Evolutionary conservation across 208 protist species (phyloP).

Genomic region (Herpetomonas tarakana): DNA sequence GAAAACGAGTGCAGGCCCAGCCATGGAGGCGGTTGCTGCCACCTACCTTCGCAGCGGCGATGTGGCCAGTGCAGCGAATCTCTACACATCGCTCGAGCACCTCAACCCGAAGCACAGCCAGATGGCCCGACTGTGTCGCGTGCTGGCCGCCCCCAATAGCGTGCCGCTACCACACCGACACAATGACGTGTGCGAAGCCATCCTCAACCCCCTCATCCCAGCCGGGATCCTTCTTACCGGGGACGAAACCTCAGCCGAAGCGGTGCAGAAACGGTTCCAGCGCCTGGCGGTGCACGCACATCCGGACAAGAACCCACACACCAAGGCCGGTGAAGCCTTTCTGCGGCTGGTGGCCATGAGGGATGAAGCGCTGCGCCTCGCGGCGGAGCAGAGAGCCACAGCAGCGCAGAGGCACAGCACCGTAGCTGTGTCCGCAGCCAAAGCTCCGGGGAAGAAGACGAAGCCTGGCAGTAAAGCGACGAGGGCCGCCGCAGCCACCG

Average conservation of each 20-base stretch:
- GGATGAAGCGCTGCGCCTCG: slow-evolving; percentile 37
- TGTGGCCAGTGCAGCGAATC: slow-evolving; percentile 51
- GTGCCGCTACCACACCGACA: slow-evolving; percentile 78
- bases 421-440: too few species aligned
- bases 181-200: slow-evolving; percentile 71
- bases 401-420: too few species aligned
- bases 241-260: slow-evolving; percentile 20
- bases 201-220: slow-evolving; percentile 67
- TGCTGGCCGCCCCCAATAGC: slow-evolving; percentile 50
- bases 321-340: slow-evolving; percentile 72
- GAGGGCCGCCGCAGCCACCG: too few species aligned
- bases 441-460: too few species aligned
- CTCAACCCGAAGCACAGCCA: slow-evolving; percentile 63
- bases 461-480: too few species aligned
- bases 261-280: slow-evolving; percentile 70
- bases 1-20: too few species aligned
- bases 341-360: slow-evolving; percentile 52
- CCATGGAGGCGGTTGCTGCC: slow-evolving; percentile 74
- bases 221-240: slow-evolving; percentile 36
- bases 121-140: slow-evolving; percentile 73
- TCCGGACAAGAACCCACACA: slow-evolving; percentile 85
- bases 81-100: slow-evolving; percentile 76
- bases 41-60: slow-evolving; percentile 70
- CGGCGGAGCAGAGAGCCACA: slow-evolving; percentile 8
- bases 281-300: slow-evolving; percentile 74